Evolutionary conservation across 192 early-diverging fungal genomes (phyloP).

Genomic region (Lobosporangium transversale): DNA sequence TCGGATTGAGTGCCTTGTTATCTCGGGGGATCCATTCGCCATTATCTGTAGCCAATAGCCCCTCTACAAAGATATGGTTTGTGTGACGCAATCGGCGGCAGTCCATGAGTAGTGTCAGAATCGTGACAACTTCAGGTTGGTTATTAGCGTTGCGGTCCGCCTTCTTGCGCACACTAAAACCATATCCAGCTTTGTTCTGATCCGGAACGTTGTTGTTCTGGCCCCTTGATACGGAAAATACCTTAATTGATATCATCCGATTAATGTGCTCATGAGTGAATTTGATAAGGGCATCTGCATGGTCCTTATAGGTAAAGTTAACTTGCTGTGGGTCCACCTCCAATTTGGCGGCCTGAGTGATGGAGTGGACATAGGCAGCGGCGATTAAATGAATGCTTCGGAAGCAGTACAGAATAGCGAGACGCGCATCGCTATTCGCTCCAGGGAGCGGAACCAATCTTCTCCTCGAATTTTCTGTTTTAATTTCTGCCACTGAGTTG

Average conservation of each 20-base stretch:
- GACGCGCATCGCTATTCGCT: background rate
- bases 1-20: slow-evolving; percentile 20
- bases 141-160: background rate
- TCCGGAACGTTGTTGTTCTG: background rate
- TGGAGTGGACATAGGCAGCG: slow-evolving; percentile 21
- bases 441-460: slow-evolving; percentile 23
- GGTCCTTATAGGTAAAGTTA: slow-evolving; percentile 39
- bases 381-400: slow-evolving; percentile 40
- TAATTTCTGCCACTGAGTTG: slow-evolving; percentile 31
- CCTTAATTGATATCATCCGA: slow-evolving; percentile 18
- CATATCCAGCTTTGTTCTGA: background rate
- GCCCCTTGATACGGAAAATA: background rate
- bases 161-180: background rate
- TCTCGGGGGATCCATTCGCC: slow-evolving; percentile 46
- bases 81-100: background rate
- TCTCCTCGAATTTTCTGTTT: slow-evolving; percentile 20
- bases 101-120: slow-evolving; percentile 29
- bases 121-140: slow-evolving; percentile 7
- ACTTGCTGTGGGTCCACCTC: background rate
- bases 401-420: slow-evolving; percentile 19
- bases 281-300: slow-evolving; percentile 31
- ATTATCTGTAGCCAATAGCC: slow-evolving; percentile 7
- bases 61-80: slow-evolving; percentile 43
- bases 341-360: slow-evolving; percentile 12
- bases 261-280: slow-evolving; percentile 38